phyloP scores from a whole-genome alignment of 2,329 filamentous ascomycete genomes.

The Exophiala lecanii-corni region DNA sequence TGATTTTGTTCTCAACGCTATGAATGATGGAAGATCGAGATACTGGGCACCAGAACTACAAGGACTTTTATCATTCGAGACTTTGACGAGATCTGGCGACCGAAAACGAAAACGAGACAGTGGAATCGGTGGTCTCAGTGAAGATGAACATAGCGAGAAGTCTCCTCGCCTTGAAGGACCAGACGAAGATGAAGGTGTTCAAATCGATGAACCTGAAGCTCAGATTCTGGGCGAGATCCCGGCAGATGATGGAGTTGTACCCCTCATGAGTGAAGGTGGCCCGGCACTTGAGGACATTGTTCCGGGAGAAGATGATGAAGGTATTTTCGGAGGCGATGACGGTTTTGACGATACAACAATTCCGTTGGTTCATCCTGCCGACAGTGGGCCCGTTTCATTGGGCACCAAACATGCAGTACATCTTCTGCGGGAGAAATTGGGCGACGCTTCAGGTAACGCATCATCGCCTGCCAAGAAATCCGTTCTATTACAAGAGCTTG shows the following conservation, averaged over 20 bases:
- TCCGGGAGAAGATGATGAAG: constrained; percentile 45
- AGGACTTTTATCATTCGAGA: constrained; percentile 83
- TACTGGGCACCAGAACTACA: constrained; percentile 90
- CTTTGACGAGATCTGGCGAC: constrained; percentile 70
- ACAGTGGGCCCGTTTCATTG: constrained; percentile 80
- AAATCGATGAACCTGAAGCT: constrained; percentile 54
- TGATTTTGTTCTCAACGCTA: constrained; percentile 80
- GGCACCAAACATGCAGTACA: constrained; percentile 96
- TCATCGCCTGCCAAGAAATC: constrained; percentile 69
- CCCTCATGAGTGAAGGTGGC: constrained; percentile 41
- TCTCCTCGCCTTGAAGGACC: constrained; percentile 59
- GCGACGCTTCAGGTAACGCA: constrained; percentile 62
- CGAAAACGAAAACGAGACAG: constrained; percentile 92
- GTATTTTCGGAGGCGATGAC: constrained; percentile 44
- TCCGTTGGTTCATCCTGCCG: constrained; percentile 71
- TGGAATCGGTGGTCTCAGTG: constrained; percentile 68
- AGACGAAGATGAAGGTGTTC: constrained; percentile 53
- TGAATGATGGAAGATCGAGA: constrained; percentile 72
- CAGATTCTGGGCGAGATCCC: constrained; percentile 61
- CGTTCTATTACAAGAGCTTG: constrained; percentile 84
- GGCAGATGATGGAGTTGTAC: constrained; percentile 33
- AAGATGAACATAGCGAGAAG: constrained; percentile 59
- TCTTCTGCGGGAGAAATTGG: constrained; percentile 83
- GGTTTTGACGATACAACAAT: constrained; percentile 75
- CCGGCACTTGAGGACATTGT: constrained; percentile 42